A percentile compares a stretch with the other conserved stretches of the same genome.
phyloP scores from a whole-genome alignment of 2,329 filamentous ascomycete species.

The Phialocephala sp. region DNA sequence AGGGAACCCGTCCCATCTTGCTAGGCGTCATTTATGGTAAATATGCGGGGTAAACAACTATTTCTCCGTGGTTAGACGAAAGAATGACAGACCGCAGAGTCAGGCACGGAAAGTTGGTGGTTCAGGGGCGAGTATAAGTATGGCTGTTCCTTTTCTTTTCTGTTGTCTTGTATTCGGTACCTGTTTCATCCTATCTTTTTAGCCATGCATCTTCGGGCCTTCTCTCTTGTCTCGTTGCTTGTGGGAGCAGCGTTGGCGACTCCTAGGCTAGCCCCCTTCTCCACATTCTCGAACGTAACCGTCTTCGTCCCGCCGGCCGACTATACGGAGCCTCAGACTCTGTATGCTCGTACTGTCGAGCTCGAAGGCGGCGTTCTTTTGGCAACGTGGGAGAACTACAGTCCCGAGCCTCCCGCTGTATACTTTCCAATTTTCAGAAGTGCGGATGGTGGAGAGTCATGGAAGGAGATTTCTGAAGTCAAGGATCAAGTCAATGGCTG shows the following conservation, averaged over 20 bases:
- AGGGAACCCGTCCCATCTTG: constrained; percentile 10
- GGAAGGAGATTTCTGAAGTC: constrained; percentile 67
- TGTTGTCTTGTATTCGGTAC: constrained; percentile 2
- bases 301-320: constrained; percentile 39
- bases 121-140: constrained; percentile 11
- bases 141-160: background rate
- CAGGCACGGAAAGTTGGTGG: background rate
- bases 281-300: constrained; percentile 39
- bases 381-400: constrained; percentile 62
- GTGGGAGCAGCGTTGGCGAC: constrained; percentile 29
- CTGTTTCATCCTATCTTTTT: constrained; percentile 6
- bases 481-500: constrained; percentile 67
- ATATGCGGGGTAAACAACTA: constrained; percentile 27
- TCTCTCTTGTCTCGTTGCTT: constrained; percentile 30
- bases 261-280: constrained; percentile 31
- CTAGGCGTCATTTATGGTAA: constrained; percentile 10
- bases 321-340: constrained; percentile 39
- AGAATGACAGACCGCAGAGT: background rate
- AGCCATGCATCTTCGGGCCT: constrained; percentile 34
- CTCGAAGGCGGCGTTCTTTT: constrained; percentile 50
- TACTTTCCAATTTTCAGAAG: constrained; percentile 61
- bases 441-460: constrained; percentile 61
- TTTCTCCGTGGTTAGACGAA: constrained; percentile 31
- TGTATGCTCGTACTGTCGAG: constrained; percentile 46
- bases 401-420: constrained; percentile 55